Conservation (phyloP, 2,329 filamentous ascomycete genomes). For the Paracamarosporium sp. region DNA sequence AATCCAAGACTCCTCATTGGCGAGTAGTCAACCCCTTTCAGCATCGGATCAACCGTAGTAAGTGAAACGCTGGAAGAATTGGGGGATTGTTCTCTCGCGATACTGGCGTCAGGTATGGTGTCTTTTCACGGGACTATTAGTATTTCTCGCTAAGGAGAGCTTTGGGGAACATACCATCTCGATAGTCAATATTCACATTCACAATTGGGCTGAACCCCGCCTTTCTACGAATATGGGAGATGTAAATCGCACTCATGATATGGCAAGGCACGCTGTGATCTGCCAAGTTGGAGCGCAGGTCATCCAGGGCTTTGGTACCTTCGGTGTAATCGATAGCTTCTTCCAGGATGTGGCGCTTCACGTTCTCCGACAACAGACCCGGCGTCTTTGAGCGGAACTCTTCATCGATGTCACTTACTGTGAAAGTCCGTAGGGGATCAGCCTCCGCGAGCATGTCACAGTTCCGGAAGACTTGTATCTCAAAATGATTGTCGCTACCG, state of each 20-base stretch:
- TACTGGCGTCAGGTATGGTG: background rate
- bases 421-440: background rate
- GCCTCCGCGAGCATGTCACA: conserved; percentile 6
- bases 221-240: conserved; percentile 2
- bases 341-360: conserved; percentile 4
- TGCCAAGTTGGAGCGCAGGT: conserved; percentile 1
- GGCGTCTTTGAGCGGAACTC: background rate
- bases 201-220: background rate
- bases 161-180: background rate
- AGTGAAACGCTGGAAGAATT: background rate
- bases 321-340: conserved; percentile 5
- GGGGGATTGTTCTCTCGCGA: background rate
- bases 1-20: background rate
- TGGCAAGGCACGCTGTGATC: conserved; percentile 6
- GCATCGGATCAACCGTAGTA: background rate
- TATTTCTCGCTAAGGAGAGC: background rate
- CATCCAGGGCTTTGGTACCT: background rate
- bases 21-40: background rate
- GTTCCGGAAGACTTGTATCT: conserved; percentile 10
- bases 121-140: background rate
- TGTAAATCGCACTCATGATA: conserved; percentile 5
- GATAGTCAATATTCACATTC: background rate
- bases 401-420: background rate
- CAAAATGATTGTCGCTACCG: conserved; percentile 13
- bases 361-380: background rate